Percentiles rank a stretch among this genome's conserved stretches.
Conservation (phyloP, 495 filamentous ascomycete species). For the Penicillium soppii region DNA sequence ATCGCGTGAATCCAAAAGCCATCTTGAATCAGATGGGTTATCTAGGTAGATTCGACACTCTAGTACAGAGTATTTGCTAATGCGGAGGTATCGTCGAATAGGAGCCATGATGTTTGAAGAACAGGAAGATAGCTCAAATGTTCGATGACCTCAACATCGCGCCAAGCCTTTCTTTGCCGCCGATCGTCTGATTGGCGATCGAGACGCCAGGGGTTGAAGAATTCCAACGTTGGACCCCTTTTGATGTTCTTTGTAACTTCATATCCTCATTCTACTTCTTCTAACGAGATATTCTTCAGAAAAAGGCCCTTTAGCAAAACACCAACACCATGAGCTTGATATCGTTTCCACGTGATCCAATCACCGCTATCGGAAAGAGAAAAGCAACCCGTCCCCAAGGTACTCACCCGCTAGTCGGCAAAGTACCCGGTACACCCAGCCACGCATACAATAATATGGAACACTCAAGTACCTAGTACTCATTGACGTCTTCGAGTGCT, state of each 20-base stretch:
- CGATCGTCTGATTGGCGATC: conserved; percentile 12
- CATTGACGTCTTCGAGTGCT: conserved; percentile 22
- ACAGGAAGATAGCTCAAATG: conserved; percentile 4
- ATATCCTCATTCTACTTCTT: neutral
- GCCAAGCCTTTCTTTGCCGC: conserved; percentile 13
- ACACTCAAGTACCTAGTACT: conserved; percentile 16
- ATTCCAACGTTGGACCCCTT: no score
- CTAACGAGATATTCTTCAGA: no score
- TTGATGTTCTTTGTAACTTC: neutral
- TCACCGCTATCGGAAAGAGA: conserved; percentile 20
- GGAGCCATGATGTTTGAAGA: conserved; percentile 62
- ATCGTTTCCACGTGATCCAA: conserved; percentile 19
- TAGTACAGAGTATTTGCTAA: conserved; percentile 85
- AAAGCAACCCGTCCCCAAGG: conserved; percentile 36
- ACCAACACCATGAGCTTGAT: neutral
- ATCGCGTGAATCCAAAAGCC: conserved; percentile 71
- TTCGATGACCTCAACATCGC: conserved; percentile 8
- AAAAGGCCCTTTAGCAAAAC: no score
- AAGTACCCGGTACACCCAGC: conserved; percentile 18
- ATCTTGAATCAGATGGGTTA: conserved; percentile 76
- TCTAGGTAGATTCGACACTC: conserved; percentile 96
- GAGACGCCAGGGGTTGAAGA: conserved; percentile 1
- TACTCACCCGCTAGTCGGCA: conserved; percentile 24
- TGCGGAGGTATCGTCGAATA: conserved; percentile 78
- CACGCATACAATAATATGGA: neutral